A percentile compares a stretch with the other conserved stretches of the same genome.
Conservation (phyloP, 768 basidiomycete species). For the Lactarius trivialis region DNA sequence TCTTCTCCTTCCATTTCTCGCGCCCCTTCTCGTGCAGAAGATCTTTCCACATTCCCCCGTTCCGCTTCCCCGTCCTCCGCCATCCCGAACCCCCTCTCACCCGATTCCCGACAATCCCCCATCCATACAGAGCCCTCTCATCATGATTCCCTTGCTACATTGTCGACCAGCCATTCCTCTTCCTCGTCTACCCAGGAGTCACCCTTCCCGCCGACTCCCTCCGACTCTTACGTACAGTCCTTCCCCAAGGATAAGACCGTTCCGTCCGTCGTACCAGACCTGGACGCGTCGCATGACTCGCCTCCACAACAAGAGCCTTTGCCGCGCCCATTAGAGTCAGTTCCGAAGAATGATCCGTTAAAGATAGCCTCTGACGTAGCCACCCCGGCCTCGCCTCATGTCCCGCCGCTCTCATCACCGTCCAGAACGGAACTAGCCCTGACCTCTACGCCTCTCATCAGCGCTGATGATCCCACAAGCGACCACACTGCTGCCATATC, state of each 20-base stretch:
- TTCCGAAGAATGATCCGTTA: neutral
- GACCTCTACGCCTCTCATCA: neutral
- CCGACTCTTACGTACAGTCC: conserved; percentile 14
- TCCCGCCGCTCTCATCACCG: neutral
- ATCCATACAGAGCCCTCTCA: neutral
- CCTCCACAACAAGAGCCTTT: neutral
- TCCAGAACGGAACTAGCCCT: neutral
- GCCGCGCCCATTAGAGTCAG: neutral
- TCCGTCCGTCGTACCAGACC: neutral
- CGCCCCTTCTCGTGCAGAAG: conserved; percentile 17
- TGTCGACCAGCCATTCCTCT: conserved; percentile 28
- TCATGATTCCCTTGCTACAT: conserved; percentile 15
- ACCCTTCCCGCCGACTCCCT: conserved; percentile 25
- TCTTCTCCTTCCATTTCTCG: conserved; percentile 20
- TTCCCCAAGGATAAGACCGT: neutral
- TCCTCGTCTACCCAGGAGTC: conserved; percentile 28
- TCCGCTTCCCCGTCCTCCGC: neutral
- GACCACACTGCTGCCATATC: conserved; percentile 32
- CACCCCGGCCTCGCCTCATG: neutral
- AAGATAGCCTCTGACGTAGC: neutral
- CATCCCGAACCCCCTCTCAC: neutral
- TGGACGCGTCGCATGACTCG: neutral
- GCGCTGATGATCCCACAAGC: neutral
- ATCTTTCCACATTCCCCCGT: conserved; percentile 8
- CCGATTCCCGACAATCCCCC: neutral